Conservation (phyloP, 225 moss, liverwort and hornwort genomes). For the Ulota crispa region DNA sequence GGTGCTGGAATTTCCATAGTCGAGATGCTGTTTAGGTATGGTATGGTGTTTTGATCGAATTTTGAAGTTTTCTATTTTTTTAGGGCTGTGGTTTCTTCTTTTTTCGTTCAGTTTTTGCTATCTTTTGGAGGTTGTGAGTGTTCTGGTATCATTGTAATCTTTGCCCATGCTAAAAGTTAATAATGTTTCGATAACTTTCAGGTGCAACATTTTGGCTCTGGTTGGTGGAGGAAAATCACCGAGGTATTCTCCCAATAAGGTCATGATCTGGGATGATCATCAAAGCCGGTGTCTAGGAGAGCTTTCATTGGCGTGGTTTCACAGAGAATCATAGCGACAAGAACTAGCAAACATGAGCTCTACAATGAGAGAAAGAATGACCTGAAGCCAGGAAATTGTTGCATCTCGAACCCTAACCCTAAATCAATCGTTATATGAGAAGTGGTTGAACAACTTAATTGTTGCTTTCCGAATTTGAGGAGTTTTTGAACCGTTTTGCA, state of each 20-base stretch:
- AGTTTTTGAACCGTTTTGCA: too few species aligned
- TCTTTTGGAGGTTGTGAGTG: neutral
- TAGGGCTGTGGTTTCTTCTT: neutral
- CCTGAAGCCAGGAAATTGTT: too few species aligned
- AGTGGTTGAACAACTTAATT: too few species aligned
- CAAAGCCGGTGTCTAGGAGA: constrained; percentile 79
- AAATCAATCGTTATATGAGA: too few species aligned
- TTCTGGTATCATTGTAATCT: neutral
- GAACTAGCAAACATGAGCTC: too few species aligned
- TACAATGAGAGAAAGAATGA: too few species aligned
- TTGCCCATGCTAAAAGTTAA: neutral
- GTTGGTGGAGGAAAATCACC: constrained; percentile 82
- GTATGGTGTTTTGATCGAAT: neutral
- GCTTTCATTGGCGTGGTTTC: constrained; percentile 39
- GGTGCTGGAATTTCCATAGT: constrained; percentile 58
- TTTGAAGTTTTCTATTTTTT: neutral
- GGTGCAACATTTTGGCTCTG: constrained; percentile 78
- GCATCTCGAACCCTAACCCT: too few species aligned
- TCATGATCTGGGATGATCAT: constrained; percentile 93
- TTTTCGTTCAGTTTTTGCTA: neutral
- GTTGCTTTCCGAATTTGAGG: too few species aligned
- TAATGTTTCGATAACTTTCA: constrained; percentile 20
- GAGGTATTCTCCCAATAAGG: constrained; percentile 74
- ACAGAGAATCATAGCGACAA: too few species aligned
- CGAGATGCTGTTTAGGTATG: constrained; percentile 63